phyloP scores from a whole-genome alignment of 2,329 filamentous ascomycete genomes.

The Botryotinia calthae region DNA sequence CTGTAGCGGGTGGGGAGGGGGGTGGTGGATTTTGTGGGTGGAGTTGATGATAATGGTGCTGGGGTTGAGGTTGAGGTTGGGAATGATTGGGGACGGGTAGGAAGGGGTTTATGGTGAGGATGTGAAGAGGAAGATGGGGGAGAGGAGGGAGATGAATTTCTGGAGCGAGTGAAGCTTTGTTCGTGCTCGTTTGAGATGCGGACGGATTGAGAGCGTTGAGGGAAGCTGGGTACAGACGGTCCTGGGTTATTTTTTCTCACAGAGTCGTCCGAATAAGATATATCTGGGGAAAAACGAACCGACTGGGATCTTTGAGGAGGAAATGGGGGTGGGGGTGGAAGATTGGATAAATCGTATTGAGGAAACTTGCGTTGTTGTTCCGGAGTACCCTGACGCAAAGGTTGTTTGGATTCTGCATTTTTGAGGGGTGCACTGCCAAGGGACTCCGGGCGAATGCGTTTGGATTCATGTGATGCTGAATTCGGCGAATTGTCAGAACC shows the following conservation, averaged over 20 bases:
- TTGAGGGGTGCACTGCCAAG: background rate
- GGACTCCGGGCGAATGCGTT: slow-evolving; percentile 10
- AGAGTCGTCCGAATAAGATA: slow-evolving; percentile 9
- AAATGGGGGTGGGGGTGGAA: slow-evolving; percentile 5
- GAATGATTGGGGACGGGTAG: background rate
- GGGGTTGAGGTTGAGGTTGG: background rate
- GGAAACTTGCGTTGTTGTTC: slow-evolving; percentile 9
- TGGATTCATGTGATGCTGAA: slow-evolving; percentile 7
- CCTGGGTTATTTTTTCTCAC: background rate
- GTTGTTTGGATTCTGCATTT: background rate
- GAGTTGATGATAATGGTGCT: background rate
- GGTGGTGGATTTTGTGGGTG: background rate
- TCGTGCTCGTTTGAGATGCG: background rate
- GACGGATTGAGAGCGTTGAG: slow-evolving; percentile 7
- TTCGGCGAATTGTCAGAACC: background rate
- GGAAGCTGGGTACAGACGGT: background rate
- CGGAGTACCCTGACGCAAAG: background rate
- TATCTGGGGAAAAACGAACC: slow-evolving; percentile 14
- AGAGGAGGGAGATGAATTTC: background rate
- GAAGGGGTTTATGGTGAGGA: background rate
- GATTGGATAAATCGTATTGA: background rate
- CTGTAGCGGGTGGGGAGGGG: no score
- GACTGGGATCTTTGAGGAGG: slow-evolving; percentile 13
- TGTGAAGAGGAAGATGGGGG: background rate
- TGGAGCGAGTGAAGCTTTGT: background rate